phyloP scores from a whole-genome alignment of 495 filamentous ascomycete genomes.

The Hypoxylon rickii region DNA sequence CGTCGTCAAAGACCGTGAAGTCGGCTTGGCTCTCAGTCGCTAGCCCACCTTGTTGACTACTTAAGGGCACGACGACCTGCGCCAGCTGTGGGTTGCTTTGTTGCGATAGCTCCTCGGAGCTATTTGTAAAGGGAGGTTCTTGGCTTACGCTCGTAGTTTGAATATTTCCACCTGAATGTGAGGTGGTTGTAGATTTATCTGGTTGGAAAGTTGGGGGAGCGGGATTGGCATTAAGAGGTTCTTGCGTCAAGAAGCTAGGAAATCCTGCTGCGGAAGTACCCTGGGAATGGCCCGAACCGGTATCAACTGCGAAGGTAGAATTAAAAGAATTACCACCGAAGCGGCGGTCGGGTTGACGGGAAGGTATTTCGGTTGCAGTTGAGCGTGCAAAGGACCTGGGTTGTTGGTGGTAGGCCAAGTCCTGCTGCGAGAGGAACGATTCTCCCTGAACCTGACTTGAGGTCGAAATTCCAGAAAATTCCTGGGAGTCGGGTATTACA shows the following conservation, averaged over 20 bases:
- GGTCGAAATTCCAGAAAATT: slow-evolving; percentile 15
- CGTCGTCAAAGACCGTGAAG: slow-evolving; percentile 29
- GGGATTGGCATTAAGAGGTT: slow-evolving; percentile 14
- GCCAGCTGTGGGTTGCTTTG: slow-evolving; percentile 35
- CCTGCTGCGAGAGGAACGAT: not conserved
- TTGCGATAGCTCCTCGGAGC: slow-evolving; percentile 6
- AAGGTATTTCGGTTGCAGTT: slow-evolving; percentile 23
- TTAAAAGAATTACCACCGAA: not conserved
- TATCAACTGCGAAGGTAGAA: slow-evolving; percentile 4
- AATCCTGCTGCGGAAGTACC: slow-evolving; percentile 1
- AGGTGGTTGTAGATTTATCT: slow-evolving; percentile 5
- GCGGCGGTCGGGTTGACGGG: slow-evolving; percentile 31
- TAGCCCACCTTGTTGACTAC: slow-evolving; percentile 23
- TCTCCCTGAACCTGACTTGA: slow-evolving; percentile 17
- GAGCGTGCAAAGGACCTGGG: not conserved
- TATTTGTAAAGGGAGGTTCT: slow-evolving; percentile 1
- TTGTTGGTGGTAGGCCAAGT: not conserved
- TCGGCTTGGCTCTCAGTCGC: slow-evolving; percentile 27
- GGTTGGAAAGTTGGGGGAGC: slow-evolving; percentile 4
- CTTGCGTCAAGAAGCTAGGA: slow-evolving; percentile 34
- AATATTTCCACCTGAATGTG: slow-evolving; percentile 6
- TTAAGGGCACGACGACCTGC: slow-evolving; percentile 34
- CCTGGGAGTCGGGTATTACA: slow-evolving; percentile 38
- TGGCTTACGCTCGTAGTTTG: slow-evolving; percentile 14
- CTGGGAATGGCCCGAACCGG: slow-evolving; percentile 9